Evolutionary conservation across 306 rosid genomes (phyloP), one percentile per base, ranked within the genome.

Genomic region (Vigna reflexopilosa): DNA sequence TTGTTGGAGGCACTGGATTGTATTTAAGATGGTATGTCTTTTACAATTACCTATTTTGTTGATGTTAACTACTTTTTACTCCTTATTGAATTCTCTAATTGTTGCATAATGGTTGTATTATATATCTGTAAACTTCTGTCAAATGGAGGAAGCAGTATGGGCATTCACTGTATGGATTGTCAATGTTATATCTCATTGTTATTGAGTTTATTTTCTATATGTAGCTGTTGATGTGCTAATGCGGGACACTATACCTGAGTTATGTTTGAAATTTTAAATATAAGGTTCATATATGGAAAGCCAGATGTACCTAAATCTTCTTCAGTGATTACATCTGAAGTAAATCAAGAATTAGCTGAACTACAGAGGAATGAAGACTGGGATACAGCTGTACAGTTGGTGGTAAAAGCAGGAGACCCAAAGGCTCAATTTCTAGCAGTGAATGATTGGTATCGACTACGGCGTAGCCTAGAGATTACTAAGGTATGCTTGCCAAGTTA

Each of bases 1-100:
- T 95, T 78, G 89, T 92, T 54, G 98, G 98, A 77, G 98, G 98
- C 75, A 95, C 96, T 45, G 98, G 98, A 80, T 81, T 95, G 84
- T 92, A 95, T 85, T 88, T 95, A 75, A 87, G 98, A 81, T 95
- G 98, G 98, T 95, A 85, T 70, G 90, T 73, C 74, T 71, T 40
- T 69, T 24, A 42, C 55, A 45, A 16, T 68, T 34, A 19, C 70
- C 38, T 73, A 20, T 77, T 87, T 61, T 64, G 62, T 68, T 32
- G 45, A 54, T 67, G 8, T 73, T 63, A 34, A 24, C 51, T 26
- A 68, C 44, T 67, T 67, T 20, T 58, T 67, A 45, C 77, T 73
- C 74, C 32, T 20, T 58, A 52, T 49, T 38, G 24, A 70, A 44
- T 67, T 45, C 15, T 34, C 34, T 34, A 42, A 74, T 66, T 77